These are phyloP conservation scores for Persicaria tinctoria DNA, from an alignment of 148 eudicot species.

Conservation along the genomic window DNA sequence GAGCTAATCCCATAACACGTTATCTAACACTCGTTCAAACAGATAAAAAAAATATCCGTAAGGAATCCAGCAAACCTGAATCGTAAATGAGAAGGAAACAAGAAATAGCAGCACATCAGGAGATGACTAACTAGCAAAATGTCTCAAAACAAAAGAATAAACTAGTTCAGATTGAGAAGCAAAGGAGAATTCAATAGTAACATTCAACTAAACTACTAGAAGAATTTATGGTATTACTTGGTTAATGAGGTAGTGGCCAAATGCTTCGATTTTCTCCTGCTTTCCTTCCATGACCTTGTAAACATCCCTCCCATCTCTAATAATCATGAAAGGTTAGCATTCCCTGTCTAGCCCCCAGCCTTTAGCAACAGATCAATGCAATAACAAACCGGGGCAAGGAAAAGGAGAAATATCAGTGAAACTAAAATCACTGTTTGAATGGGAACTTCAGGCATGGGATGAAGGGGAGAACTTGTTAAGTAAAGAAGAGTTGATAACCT, in stretches of 20 bases:
- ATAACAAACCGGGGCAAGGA: not conserved
- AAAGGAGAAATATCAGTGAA: not conserved
- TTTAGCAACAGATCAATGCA: not conserved
- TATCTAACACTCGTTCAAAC: too few species aligned
- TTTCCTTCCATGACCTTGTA: not conserved
- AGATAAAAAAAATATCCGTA: too few species aligned
- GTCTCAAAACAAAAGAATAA: not conserved
- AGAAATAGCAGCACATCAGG: too few species aligned
- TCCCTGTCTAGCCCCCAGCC: not conserved
- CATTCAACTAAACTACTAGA: not conserved
- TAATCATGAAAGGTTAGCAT: not conserved
- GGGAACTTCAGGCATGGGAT: not conserved
- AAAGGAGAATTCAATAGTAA: not conserved
- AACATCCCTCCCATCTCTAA: not conserved
- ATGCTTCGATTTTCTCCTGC: not conserved
- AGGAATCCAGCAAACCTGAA: too few species aligned
- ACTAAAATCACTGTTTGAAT: not conserved
- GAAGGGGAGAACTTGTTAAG: not conserved
- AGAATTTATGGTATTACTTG: not conserved
- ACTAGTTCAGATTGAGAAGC: not conserved
- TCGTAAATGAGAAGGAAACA: too few species aligned
- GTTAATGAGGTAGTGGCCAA: not conserved
- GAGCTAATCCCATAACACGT: too few species aligned
- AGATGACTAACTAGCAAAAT: too few species aligned
- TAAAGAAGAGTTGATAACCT: not conserved